Evolutionary conservation across 768 basidiomycete genomes (phyloP).

Genomic region (Suillus spraguei): DNA sequence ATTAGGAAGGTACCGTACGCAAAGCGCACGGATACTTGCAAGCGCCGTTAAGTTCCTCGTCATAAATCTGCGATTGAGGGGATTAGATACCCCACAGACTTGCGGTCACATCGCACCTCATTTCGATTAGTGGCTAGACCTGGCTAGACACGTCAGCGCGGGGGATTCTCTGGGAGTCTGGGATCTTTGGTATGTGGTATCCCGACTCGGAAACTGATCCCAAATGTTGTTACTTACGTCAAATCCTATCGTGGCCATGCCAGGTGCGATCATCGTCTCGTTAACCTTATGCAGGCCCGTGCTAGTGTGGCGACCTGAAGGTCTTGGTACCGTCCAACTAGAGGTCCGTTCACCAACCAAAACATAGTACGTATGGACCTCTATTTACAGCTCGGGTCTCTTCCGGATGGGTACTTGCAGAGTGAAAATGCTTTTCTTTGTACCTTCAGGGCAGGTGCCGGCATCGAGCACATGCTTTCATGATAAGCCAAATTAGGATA

Average conservation of each 20-base stretch:
- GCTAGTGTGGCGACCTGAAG: background rate
- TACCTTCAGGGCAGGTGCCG: background rate
- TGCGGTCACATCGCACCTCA: background rate
- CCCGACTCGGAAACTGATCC: background rate
- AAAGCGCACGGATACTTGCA: background rate
- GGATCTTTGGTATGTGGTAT: background rate
- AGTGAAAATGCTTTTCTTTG: background rate
- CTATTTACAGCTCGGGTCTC: too few relatives aligned
- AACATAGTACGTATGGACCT: background rate
- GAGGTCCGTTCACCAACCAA: background rate
- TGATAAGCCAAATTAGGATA: background rate
- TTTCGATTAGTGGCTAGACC: background rate
- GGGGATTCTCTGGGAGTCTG: conserved; percentile 7
- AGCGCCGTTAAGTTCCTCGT: conserved; percentile 5
- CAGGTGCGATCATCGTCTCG: conserved; percentile 6
- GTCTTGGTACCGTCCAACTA: background rate
- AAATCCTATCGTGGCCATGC: background rate
- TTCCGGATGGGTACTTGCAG: too few relatives aligned
- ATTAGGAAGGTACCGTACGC: background rate
- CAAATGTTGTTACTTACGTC: conserved; percentile 4
- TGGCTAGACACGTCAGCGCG: conserved; percentile 5
- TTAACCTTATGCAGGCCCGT: background rate
- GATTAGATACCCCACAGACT: conserved; percentile 2
- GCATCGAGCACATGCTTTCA: background rate
- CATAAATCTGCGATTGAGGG: conserved; percentile 8